Conservation (phyloP, 441 rosid genomes). For the Jatropha multifida region DNA sequence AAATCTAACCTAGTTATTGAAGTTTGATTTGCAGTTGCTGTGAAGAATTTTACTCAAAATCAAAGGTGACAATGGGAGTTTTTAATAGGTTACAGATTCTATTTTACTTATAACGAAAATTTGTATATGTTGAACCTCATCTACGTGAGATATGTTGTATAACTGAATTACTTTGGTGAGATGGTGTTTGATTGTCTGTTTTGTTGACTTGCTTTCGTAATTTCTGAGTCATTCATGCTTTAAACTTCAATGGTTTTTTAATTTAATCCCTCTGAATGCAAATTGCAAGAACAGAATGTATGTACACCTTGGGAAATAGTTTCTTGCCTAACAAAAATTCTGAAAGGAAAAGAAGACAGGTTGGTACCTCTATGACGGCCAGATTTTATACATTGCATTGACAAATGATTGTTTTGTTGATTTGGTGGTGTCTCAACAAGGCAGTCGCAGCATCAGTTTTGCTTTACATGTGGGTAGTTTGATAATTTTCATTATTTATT, state of each 20-base stretch:
- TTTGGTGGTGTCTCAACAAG: background rate
- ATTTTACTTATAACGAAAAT: background rate
- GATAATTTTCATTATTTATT: too few relatives aligned
- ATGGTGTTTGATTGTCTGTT: background rate
- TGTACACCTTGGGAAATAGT: background rate
- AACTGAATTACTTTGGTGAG: background rate
- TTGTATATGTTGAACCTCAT: conserved; percentile 5
- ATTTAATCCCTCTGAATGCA: background rate
- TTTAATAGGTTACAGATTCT: background rate
- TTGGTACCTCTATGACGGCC: too few relatives aligned
- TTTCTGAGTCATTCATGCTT: background rate
- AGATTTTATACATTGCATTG: background rate
- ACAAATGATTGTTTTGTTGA: background rate
- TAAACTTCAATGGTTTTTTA: background rate
- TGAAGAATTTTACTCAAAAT: conserved; percentile 20
- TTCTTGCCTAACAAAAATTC: background rate
- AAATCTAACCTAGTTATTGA: conserved; percentile 24
- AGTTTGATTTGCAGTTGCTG: conserved; percentile 32
- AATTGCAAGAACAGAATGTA: background rate
- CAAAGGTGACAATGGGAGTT: conserved; percentile 21
- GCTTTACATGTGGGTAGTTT: too few relatives aligned
- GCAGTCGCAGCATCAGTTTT: too few relatives aligned
- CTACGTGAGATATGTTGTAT: background rate
- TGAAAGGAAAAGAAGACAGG: background rate
- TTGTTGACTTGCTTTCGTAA: background rate